Conservation (phyloP, 2,329 filamentous ascomycete genomes). For the Cadophora sp. region DNA sequence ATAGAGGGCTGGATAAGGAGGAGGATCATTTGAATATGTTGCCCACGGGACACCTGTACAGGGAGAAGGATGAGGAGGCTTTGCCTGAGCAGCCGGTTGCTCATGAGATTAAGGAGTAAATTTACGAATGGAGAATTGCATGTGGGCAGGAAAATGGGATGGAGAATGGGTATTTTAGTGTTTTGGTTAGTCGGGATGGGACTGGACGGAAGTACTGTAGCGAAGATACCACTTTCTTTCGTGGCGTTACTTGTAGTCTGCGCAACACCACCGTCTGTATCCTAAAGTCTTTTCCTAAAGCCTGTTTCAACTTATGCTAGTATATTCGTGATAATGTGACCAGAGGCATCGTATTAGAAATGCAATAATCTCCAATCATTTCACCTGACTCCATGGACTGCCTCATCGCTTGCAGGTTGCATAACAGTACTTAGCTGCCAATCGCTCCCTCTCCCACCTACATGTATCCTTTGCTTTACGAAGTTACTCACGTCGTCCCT, state of each 20-base stretch:
- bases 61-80: slow-evolving; percentile 36
- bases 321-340: too few species aligned
- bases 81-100: slow-evolving; percentile 17
- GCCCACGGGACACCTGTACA: slow-evolving; percentile 32
- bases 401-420: too few species aligned
- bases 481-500: too few species aligned
- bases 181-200: neutral
- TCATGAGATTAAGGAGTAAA: slow-evolving; percentile 16
- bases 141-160: neutral
- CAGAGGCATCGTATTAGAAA: too few species aligned
- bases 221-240: neutral
- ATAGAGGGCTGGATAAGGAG: slow-evolving; percentile 66
- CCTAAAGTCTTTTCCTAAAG: neutral
- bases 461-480: too few species aligned
- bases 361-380: too few species aligned
- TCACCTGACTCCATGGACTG: too few species aligned
- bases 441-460: too few species aligned
- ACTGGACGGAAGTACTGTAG: neutral
- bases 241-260: neutral
- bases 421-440: too few species aligned
- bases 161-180: neutral
- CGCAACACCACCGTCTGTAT: neutral
- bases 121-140: neutral
- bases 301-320: too few species aligned
- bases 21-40: slow-evolving; percentile 75